A percentile compares a stretch with the other conserved stretches of the same genome.
Evolutionary conservation across 768 basidiomycete species (phyloP).

Genomic region (Lactarius psammicola): DNA sequence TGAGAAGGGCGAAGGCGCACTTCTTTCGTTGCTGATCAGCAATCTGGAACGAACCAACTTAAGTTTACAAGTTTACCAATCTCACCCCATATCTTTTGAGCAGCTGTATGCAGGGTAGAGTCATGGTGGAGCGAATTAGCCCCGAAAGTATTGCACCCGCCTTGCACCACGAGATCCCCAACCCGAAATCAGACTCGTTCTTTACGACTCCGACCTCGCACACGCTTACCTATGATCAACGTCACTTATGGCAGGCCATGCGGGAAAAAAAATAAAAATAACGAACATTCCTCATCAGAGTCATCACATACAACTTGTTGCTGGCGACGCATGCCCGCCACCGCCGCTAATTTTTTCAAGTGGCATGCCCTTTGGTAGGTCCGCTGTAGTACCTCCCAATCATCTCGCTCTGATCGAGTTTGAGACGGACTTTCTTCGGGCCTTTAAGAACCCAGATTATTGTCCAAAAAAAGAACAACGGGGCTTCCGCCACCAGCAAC

Average conservation of each 20-base stretch:
- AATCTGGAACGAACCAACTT: neutral
- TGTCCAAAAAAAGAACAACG: neutral
- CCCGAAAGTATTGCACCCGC: neutral
- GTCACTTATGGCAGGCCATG: slow-evolving; percentile 1
- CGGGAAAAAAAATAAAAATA: neutral
- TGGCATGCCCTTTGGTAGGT: neutral
- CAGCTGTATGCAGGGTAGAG: neutral
- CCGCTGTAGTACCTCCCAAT: neutral
- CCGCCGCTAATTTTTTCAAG: slow-evolving; percentile 12
- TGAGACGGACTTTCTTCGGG: slow-evolving; percentile 20
- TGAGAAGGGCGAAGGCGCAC: neutral
- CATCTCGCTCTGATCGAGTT: slow-evolving; percentile 7
- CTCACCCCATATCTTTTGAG: neutral
- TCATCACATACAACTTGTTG: neutral
- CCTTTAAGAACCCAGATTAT: neutral
- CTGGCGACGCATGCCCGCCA: slow-evolving; percentile 13
- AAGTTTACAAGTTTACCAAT: neutral
- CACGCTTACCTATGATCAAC: neutral
- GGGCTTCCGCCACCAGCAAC: slow-evolving; percentile 1
- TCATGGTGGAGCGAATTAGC: neutral
- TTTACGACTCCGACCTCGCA: neutral
- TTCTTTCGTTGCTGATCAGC: slow-evolving; percentile 1
- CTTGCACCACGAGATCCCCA: neutral
- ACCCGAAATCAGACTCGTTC: neutral
- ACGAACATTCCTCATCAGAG: neutral